Evolutionary conservation across 75 land plant genomes (phyloP).

Genomic region (Sequoia sempervirens): DNA sequence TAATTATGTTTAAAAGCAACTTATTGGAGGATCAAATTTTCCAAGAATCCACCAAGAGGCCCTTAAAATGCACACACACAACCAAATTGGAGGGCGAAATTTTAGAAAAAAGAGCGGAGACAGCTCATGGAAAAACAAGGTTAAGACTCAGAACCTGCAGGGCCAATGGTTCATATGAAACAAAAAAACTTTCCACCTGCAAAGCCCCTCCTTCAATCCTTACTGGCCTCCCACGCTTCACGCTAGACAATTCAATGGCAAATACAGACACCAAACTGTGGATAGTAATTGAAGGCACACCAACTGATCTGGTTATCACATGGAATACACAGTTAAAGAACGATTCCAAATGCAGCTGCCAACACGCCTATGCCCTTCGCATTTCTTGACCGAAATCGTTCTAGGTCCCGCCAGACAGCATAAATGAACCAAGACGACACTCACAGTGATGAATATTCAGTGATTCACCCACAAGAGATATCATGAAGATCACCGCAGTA

Average conservation of each 20-base stretch:
- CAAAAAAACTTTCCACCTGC: background rate
- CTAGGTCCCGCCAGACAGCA: too few species aligned
- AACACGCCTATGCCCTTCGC: too few species aligned
- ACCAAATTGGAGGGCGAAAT: background rate
- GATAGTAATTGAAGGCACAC: too few species aligned
- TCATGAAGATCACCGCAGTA: too few species aligned
- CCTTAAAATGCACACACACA: background rate
- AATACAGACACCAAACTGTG: too few species aligned
- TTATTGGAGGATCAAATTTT: background rate
- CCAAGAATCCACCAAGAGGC: background rate
- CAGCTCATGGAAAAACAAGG: background rate
- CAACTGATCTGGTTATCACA: too few species aligned
- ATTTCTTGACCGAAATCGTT: too few species aligned
- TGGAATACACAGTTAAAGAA: too few species aligned
- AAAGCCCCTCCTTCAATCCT: conserved; percentile 9
- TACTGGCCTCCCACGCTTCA: background rate
- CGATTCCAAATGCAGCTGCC: too few species aligned
- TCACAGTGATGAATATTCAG: too few species aligned
- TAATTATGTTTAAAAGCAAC: background rate
- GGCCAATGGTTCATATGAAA: background rate
- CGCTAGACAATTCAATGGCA: background rate
- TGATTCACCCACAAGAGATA: too few species aligned
- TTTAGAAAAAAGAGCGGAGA: background rate
- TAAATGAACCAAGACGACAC: too few species aligned
- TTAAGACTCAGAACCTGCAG: background rate